A percentile compares a stretch with the other conserved stretches of the same genome.
Evolutionary conservation across 2,329 filamentous ascomycete species (phyloP).

Genomic region (Waltergamsia citrina): DNA sequence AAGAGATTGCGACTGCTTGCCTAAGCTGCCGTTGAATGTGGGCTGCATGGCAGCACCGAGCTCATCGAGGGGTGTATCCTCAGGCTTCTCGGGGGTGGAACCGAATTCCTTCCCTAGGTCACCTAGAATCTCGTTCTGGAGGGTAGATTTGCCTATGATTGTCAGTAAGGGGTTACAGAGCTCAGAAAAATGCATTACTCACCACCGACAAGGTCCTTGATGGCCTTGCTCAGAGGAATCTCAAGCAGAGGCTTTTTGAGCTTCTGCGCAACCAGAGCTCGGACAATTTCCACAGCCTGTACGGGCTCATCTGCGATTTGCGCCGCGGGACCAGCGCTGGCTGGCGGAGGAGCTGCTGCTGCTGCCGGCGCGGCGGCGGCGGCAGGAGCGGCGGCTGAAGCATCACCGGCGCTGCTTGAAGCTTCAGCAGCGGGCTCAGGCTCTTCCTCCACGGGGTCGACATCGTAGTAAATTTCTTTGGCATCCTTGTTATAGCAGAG

Average conservation of each 20-base stretch:
- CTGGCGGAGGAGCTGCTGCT: slow-evolving; percentile 47
- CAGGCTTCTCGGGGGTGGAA: slow-evolving; percentile 94
- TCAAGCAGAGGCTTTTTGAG: slow-evolving; percentile 89
- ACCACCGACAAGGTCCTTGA: slow-evolving; percentile 98
- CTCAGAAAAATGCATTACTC: slow-evolving; percentile 27
- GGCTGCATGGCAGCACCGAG: slow-evolving; percentile 91
- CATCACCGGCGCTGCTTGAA: slow-evolving; percentile 29
- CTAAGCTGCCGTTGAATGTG: slow-evolving; percentile 97
- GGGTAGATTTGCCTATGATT: slow-evolving; percentile 78
- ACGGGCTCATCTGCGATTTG: slow-evolving; percentile 81
- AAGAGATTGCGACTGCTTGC: slow-evolving; percentile 89
- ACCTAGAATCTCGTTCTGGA: slow-evolving; percentile 97
- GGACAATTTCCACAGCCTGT: slow-evolving; percentile 79
- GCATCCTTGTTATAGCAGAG: slow-evolving; percentile 99
- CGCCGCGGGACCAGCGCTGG: slow-evolving; percentile 77
- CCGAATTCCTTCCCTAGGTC: slow-evolving; percentile 98
- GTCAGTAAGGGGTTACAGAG: not conserved
- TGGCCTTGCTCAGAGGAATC: slow-evolving; percentile 88
- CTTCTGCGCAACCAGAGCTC: slow-evolving; percentile 89
- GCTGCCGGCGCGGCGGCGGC: slow-evolving; percentile 46
- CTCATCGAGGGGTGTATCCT: slow-evolving; percentile 94
- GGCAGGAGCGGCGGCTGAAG: slow-evolving; percentile 43
- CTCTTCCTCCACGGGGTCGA: slow-evolving; percentile 90
- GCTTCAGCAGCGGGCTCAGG: slow-evolving; percentile 43
- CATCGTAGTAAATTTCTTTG: slow-evolving; percentile 99